Percentiles rank a stretch among this genome's conserved stretches.
phyloP scores from a whole-genome alignment of 257 asterid genomes.

The Penstemon eatonii region DNA sequence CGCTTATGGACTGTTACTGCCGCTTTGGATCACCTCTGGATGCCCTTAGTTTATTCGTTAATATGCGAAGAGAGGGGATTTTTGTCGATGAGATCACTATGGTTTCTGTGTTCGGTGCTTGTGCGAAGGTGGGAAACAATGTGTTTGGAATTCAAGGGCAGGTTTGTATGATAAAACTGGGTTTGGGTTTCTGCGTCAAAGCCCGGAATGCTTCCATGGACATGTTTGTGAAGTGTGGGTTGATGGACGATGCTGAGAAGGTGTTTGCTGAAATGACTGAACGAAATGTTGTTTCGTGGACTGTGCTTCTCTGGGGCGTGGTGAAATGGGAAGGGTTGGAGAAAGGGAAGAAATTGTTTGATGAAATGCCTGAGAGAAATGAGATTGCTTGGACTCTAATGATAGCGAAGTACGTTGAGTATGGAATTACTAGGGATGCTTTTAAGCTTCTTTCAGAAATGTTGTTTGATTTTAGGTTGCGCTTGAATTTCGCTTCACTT shows the following conservation, averaged over 20 bases:
- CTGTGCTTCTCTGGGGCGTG: conserved; percentile 67
- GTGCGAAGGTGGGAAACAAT: conserved; percentile 54
- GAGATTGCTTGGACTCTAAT: conserved; percentile 72
- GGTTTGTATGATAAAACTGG: conserved; percentile 53
- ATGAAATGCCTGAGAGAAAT: conserved; percentile 71
- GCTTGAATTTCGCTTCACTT: conserved; percentile 49
- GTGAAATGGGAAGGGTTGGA: conserved; percentile 58
- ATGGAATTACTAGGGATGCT: conserved; percentile 52
- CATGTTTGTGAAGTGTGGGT: conserved; percentile 71
- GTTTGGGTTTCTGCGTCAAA: conserved; percentile 47
- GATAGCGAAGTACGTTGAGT: conserved; percentile 53
- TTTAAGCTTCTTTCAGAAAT: conserved; percentile 53
- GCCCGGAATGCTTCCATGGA: conserved; percentile 67
- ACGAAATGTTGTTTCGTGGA: conserved; percentile 76
- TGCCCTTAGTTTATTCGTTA: conserved; percentile 47
- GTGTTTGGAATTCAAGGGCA: conserved; percentile 57
- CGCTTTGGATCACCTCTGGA: conserved; percentile 42
- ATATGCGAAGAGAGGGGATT: conserved; percentile 46
- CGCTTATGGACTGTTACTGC: conserved; percentile 55
- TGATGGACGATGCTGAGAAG: conserved; percentile 42
- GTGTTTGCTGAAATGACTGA: conserved; percentile 59
- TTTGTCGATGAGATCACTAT: conserved; percentile 54
- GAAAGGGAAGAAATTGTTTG: conserved; percentile 56
- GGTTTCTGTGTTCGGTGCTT: conserved; percentile 55
- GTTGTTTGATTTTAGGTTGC: conserved; percentile 42